These are phyloP conservation scores for Thymus mandschuricus DNA, from an alignment of 257 asterid genomes.

Conservation along the genomic window DNA sequence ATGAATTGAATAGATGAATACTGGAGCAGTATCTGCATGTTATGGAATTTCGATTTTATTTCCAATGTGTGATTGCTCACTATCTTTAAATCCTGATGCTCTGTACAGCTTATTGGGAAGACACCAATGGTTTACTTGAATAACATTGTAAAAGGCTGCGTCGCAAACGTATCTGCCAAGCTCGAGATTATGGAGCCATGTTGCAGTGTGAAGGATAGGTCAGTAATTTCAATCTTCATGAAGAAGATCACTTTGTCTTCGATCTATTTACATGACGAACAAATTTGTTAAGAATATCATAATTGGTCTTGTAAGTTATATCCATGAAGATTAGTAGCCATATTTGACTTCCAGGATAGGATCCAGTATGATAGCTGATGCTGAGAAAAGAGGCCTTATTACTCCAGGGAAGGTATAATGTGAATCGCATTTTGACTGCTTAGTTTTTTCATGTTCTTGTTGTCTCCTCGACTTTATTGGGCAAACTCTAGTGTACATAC, in stretches of 20 bases:
- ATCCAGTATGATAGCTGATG: slow-evolving; percentile 77
- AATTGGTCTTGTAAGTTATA: not conserved
- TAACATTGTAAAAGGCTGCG: slow-evolving; percentile 63
- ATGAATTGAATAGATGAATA: too few species aligned
- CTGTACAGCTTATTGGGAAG: slow-evolving; percentile 75
- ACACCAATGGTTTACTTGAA: slow-evolving; percentile 93
- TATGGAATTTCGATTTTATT: not conserved
- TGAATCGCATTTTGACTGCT: not conserved
- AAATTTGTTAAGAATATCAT: not conserved
- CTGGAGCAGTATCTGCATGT: not conserved
- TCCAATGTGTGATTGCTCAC: not conserved
- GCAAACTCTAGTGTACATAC: not conserved
- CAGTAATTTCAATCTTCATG: slow-evolving; percentile 26
- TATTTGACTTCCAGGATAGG: slow-evolving; percentile 74
- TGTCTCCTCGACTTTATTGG: not conserved
- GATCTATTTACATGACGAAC: not conserved
- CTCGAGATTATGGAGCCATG: slow-evolving; percentile 96
- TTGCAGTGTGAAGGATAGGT: slow-evolving; percentile 95
- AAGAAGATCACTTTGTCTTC: not conserved
- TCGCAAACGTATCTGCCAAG: slow-evolving; percentile 80
- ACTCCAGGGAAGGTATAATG: slow-evolving; percentile 79
- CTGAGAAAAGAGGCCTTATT: slow-evolving; percentile 79
- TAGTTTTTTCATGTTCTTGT: not conserved
- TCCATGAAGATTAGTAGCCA: slow-evolving; percentile 17
- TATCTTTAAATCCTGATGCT: slow-evolving; percentile 19